phyloP scores from a whole-genome alignment of 2,329 filamentous ascomycete species.

The Fusarium torulosum region DNA sequence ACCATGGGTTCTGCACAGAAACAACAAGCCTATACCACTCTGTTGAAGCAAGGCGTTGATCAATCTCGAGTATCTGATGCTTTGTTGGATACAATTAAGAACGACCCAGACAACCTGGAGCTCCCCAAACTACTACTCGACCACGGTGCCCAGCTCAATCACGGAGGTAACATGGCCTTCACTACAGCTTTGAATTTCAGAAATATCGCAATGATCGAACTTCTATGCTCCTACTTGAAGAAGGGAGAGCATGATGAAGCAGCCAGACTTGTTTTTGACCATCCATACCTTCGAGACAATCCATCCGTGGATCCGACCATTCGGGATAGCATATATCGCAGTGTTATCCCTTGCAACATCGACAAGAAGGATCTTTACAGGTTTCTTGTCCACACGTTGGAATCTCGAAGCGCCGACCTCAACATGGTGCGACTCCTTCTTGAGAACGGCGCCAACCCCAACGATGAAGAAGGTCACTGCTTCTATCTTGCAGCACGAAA shows the following conservation, averaged over 20 bases:
- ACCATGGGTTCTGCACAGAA: background rate
- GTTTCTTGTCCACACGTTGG: background rate
- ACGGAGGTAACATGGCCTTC: conserved; percentile 1
- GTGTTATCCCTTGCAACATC: conserved; percentile 5
- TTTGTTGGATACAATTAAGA: background rate
- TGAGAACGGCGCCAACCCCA: conserved; percentile 16
- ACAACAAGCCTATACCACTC: background rate
- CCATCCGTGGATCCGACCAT: background rate
- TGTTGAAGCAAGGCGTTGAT: background rate
- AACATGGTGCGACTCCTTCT: conserved; percentile 11
- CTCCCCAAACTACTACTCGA: background rate
- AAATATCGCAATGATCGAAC: background rate
- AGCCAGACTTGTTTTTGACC: conserved; percentile 7
- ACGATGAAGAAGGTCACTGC: conserved; percentile 9
- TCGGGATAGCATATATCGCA: conserved; percentile 11
- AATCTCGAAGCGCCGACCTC: background rate
- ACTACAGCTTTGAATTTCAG: background rate
- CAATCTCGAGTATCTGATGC: conserved; percentile 7
- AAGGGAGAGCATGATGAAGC: conserved; percentile 1
- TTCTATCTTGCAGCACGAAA: conserved; percentile 11
- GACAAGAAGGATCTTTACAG: background rate
- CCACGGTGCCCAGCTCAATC: conserved; percentile 5
- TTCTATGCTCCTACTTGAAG: conserved; percentile 1
- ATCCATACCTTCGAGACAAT: conserved; percentile 4
- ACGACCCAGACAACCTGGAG: background rate